Evolutionary conservation across 345 rosid species (phyloP), one percentile per base, ranked within the genome.

Genomic region (Arabidopsis suecica): DNA sequence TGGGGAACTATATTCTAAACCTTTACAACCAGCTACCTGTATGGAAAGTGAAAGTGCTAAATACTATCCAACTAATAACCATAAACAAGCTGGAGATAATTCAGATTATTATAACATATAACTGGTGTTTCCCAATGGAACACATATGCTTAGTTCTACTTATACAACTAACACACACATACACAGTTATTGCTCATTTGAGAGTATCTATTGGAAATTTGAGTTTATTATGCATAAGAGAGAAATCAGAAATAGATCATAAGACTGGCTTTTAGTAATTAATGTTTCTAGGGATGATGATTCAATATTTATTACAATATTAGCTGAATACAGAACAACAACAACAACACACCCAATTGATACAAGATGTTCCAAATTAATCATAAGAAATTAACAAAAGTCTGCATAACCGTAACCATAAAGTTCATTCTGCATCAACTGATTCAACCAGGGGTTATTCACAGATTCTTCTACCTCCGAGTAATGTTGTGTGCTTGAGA

Each of bases 1-100:
- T 44, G 74, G 74, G 5, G 74, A 70, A 45, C 74, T 70, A 60
- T 70, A 70, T 58, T 58, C 65, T 44, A 70, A 58, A 32, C 66
- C 74, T 59, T 70, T 70, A 22, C 57, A 44, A 32, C 74, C 74
- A 60, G 18, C 18, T 16, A 32, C 32, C 6, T 32, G 32, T 14
- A 38, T n/a, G 7, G 40, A 28, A 25, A 14, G 38, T 13, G 23
- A 13, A 51, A 40, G 33, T 11, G 11, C 18, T n/a, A n/a, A n/a
- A 44, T 63, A 25, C 51, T 22, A 61, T 41, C 36, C 22, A 28
- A 53, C 61, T 41, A 55, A 16, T 16, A 16, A 38, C 30, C 32
- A 69, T 10, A 41, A 55, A 41, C 11, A 32, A 56, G 54, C 10
- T 14, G 53, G 41, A 51, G 49, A 37, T 14, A 37, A 6, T 22